Evolutionary conservation across 2,329 filamentous ascomycete species (phyloP).

Genomic region (Trichothecium roseum): DNA sequence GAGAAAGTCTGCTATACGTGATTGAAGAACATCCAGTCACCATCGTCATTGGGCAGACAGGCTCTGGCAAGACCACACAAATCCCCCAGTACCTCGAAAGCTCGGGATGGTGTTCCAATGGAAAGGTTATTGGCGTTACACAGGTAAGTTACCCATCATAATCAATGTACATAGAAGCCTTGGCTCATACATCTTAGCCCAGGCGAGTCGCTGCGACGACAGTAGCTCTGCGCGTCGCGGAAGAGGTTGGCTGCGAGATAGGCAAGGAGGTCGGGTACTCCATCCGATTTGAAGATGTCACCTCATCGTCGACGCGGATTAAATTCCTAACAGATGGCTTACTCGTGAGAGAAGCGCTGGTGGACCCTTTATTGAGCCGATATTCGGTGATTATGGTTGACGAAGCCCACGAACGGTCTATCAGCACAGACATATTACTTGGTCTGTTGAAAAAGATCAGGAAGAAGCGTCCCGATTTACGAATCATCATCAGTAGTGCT

Average conservation of each 20-base stretch:
- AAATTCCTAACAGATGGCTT: conserved; percentile 95
- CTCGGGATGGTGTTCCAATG: conserved; percentile 79
- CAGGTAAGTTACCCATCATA: conserved; percentile 49
- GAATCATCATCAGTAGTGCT: conserved; percentile 86
- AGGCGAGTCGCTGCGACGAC: conserved; percentile 84
- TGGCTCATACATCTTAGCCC: conserved; percentile 42
- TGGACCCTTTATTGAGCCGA: conserved; percentile 80
- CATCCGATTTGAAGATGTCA: conserved; percentile 85
- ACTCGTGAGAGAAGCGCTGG: conserved; percentile 80
- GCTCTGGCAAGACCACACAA: conserved; percentile 92
- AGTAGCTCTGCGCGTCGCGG: conserved; percentile 77
- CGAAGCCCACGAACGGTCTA: conserved; percentile 87
- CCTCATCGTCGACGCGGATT: conserved; percentile 73
- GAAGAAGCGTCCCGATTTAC: conserved; percentile 67
- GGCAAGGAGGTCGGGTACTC: conserved; percentile 91
- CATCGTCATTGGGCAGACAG: conserved; percentile 87
- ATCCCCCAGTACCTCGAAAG: conserved; percentile 84
- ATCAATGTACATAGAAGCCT: background rate
- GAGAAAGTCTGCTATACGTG: conserved; percentile 69
- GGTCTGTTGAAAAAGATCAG: conserved; percentile 86
- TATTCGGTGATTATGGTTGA: conserved; percentile 98
- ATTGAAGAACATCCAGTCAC: conserved; percentile 78
- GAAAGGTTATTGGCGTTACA: conserved; percentile 77
- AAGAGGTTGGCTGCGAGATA: conserved; percentile 76
- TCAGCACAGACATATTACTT: conserved; percentile 84